Conservation (phyloP, 2,329 filamentous ascomycete genomes). For the Ophiocordyceps camponoti-rufipedis region DNA sequence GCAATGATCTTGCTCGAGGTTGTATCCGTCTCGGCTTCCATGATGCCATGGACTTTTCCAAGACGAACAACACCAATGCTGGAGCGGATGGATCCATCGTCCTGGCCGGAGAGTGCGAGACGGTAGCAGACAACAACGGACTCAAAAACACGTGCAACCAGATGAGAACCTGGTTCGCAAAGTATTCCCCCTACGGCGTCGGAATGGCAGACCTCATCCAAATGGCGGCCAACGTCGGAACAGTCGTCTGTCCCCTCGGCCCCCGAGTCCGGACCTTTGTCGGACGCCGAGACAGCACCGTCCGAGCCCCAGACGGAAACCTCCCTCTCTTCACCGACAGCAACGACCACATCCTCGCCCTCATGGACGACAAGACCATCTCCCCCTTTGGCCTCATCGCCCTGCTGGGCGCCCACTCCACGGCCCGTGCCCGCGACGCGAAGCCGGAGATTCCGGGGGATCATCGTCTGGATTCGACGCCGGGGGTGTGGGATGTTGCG, state of each 20-base stretch:
- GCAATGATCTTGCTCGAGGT: conserved; percentile 19
- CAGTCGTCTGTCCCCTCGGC: conserved; percentile 21
- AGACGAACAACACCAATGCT: conserved; percentile 15
- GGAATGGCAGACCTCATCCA: conserved; percentile 34
- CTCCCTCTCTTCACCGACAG: conserved; percentile 21
- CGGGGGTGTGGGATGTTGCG: conserved; percentile 29
- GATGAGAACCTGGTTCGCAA: conserved; percentile 17
- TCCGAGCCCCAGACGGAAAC: conserved; percentile 17
- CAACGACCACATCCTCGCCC: conserved; percentile 23
- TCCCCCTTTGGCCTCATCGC: conserved; percentile 26
- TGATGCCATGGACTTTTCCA: conserved; percentile 8
- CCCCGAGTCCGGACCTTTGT: conserved; percentile 29
- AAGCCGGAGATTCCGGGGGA: conserved; percentile 17
- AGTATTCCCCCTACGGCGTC: conserved; percentile 21
- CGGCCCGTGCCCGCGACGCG: conserved; percentile 25
- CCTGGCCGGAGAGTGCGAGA: conserved; percentile 17
- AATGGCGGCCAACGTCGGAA: conserved; percentile 27
- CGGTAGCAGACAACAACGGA: conserved; percentile 22
- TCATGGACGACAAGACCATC: conserved; percentile 34
- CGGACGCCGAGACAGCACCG: conserved; percentile 25
- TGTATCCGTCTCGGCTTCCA: conserved; percentile 27
- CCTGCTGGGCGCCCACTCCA: conserved; percentile 32
- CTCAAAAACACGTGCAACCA: conserved; percentile 21
- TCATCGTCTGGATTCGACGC: conserved; percentile 27
- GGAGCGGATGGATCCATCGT: conserved; percentile 26